Conservation (phyloP, 192 early-diverging fungal genomes). For the Coemansia sp. region DNA sequence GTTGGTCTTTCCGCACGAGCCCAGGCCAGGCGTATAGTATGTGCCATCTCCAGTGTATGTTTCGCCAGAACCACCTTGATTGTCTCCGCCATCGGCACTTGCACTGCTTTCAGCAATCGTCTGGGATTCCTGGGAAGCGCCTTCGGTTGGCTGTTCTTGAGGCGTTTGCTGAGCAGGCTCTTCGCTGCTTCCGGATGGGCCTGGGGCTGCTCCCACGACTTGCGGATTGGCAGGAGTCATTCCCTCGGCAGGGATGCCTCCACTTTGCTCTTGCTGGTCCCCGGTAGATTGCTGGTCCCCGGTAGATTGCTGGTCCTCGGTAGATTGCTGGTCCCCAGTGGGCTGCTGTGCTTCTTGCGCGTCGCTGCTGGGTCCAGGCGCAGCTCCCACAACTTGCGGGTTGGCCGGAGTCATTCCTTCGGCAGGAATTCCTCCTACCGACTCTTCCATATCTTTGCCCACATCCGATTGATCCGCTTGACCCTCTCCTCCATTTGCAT, state of each 20-base stretch:
- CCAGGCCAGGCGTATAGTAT: slow-evolving; percentile 55
- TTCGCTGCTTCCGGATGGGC: background rate
- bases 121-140: too few relatives aligned
- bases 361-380: too few relatives aligned
- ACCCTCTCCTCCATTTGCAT: background rate
- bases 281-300: too few relatives aligned
- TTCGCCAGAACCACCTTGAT: slow-evolving; percentile 15
- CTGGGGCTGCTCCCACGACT: slow-evolving; percentile 4
- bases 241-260: slow-evolving; percentile 3
- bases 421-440: background rate
- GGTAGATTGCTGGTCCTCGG: too few relatives aligned
- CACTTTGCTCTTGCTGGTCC: too few relatives aligned
- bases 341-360: too few relatives aligned
- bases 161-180: too few relatives aligned
- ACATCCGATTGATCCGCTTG: background rate
- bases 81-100: slow-evolving; percentile 2
- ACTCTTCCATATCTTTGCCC: background rate
- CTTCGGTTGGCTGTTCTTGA: too few relatives aligned
- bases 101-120: too few relatives aligned
- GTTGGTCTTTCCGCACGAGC: slow-evolving; percentile 56
- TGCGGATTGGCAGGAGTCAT: slow-evolving; percentile 9
- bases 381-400: too few relatives aligned
- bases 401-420: too few relatives aligned
- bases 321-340: too few relatives aligned
- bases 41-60: slow-evolving; percentile 59